phyloP scores from a whole-genome alignment of 2,329 filamentous ascomycete genomes.

The Trichoderma sp. region DNA sequence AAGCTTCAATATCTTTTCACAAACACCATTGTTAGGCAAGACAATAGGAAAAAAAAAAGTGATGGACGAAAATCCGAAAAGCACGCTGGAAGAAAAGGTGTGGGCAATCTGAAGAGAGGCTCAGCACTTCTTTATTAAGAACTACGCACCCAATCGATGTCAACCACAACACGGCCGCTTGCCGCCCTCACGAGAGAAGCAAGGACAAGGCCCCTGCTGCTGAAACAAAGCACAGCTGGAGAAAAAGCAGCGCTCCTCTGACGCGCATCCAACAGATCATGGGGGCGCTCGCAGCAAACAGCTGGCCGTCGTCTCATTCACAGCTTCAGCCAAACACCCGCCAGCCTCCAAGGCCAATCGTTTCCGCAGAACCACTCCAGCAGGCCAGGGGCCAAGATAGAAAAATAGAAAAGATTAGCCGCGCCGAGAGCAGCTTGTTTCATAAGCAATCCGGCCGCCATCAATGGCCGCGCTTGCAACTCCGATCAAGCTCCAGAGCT shows the following conservation, averaged over 20 bases:
- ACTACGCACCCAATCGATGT: conserved; percentile 8
- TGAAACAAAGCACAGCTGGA: conserved; percentile 2
- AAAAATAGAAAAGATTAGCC: not conserved
- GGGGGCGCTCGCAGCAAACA: conserved; percentile 3
- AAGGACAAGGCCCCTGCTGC: not conserved
- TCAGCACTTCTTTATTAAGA: conserved; percentile 18
- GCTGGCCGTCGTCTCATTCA: not conserved
- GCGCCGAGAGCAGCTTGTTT: conserved; percentile 19
- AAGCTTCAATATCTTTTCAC: conserved; percentile 25
- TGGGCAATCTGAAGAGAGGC: conserved; percentile 12
- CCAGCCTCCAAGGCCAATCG: conserved; percentile 8
- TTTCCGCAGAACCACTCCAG: not conserved
- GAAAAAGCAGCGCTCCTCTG: not conserved
- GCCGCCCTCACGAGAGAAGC: conserved; percentile 13
- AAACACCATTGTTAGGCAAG: conserved; percentile 30
- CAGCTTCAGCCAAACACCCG: not conserved
- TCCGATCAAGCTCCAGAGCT: not conserved
- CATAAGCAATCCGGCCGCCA: not conserved
- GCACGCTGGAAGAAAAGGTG: not conserved
- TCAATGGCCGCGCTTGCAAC: conserved; percentile 13
- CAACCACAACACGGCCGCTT: conserved; percentile 8
- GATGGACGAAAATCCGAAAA: conserved; percentile 3
- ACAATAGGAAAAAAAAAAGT: conserved; percentile 21
- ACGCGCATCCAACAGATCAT: not conserved
- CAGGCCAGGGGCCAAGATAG: not conserved